Evolutionary conservation across 163 green algal genomes (phyloP).

Genomic region (Scenedesmus sp.): DNA sequence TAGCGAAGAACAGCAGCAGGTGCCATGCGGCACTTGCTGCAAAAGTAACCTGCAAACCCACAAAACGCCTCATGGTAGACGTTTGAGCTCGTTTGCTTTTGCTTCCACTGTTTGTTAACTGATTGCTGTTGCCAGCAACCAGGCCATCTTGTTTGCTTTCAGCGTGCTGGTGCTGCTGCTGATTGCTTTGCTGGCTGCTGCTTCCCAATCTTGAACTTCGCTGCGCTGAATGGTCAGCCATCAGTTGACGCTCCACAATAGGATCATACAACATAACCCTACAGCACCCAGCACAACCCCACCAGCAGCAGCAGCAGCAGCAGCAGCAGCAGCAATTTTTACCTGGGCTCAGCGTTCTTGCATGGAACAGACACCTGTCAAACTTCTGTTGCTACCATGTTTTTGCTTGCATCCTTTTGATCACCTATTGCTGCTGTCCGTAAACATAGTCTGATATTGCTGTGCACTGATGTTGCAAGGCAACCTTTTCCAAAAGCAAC

Average conservation of each 20-base stretch:
- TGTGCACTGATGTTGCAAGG: neutral
- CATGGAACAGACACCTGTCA: too few species aligned
- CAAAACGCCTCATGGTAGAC: neutral
- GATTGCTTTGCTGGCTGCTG: neutral
- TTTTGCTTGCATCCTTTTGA: too few species aligned
- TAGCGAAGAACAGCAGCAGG: slow-evolving; percentile 1
- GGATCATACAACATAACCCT: slow-evolving; percentile 16
- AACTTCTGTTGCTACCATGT: too few species aligned
- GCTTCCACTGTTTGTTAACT: neutral
- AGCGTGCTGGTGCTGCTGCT: neutral
- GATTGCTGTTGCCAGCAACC: neutral
- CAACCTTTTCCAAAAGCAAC: neutral
- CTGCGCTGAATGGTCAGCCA: neutral
- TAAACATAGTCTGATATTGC: too few species aligned
- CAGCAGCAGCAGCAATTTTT: too few species aligned
- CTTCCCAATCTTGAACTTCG: too few species aligned
- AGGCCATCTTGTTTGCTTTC: neutral
- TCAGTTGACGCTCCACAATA: neutral
- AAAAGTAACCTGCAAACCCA: neutral
- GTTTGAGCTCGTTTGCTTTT: neutral
- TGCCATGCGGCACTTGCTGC: neutral
- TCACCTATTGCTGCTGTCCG: too few species aligned
- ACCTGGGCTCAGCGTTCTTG: too few species aligned
- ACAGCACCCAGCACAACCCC: neutral
- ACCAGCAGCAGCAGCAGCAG: neutral